A percentile compares a stretch with the other conserved stretches of the same genome.
Conservation (phyloP, 75 land plant genomes). For the Azolla pinnata region DNA sequence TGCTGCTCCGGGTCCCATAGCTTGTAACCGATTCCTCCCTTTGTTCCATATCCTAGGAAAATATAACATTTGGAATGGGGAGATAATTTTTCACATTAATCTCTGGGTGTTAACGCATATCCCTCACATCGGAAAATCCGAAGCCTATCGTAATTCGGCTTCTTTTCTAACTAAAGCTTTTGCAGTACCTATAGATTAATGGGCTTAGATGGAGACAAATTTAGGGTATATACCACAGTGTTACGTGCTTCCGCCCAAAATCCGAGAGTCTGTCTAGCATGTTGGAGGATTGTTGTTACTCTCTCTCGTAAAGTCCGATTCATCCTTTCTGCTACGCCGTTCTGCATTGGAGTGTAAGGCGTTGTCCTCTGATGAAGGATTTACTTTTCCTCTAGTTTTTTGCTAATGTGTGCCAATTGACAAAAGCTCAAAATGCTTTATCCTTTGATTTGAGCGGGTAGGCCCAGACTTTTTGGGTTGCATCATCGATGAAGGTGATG, state of each 20-base stretch:
- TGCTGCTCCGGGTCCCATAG: conserved; percentile 20
- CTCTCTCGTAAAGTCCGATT: conserved; percentile 13
- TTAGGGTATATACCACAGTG: conserved; percentile 3
- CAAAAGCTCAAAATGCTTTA: neutral
- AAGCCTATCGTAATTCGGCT: conserved; percentile 9
- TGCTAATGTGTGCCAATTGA: neutral
- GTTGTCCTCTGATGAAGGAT: conserved; percentile 14
- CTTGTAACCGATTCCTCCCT: conserved; percentile 17
- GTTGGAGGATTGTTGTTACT: conserved; percentile 11
- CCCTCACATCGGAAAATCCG: conserved; percentile 16
- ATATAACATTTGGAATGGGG: conserved; percentile 11
- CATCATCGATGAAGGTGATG: neutral
- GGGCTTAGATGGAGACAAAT: neutral
- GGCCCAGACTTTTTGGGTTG: neutral
- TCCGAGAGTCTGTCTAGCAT: neutral
- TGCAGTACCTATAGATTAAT: conserved; percentile 1
- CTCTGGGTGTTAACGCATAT: conserved; percentile 14
- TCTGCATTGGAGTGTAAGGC: conserved; percentile 10
- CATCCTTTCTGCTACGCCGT: conserved; percentile 27
- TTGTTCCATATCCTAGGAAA: conserved; percentile 18
- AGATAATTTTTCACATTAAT: conserved; percentile 17
- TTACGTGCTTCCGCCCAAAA: conserved; percentile 11
- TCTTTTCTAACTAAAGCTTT: conserved; percentile 9
- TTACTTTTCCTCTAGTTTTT: neutral
- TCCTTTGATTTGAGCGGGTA: neutral